Conservation (phyloP, 768 basidiomycete species). For the Auricularia auricula-judae region DNA sequence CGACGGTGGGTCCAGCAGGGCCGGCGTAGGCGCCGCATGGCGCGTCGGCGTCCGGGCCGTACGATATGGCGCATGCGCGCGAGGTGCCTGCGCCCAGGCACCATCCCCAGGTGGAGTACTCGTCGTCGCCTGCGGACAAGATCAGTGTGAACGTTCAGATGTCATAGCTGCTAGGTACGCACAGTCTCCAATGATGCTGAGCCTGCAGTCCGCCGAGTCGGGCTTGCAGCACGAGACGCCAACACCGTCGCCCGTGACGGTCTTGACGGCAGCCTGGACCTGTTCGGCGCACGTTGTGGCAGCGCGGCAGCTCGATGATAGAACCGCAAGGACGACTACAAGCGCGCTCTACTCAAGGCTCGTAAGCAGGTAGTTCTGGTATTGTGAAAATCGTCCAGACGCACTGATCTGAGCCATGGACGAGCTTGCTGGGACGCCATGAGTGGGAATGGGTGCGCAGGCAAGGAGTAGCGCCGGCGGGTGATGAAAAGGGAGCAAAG, state of each 20-base stretch:
- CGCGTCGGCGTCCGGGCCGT: not conserved
- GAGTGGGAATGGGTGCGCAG: too few relatives aligned
- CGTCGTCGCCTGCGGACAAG: not conserved
- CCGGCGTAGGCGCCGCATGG: not conserved
- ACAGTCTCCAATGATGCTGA: not conserved
- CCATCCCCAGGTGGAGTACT: not conserved
- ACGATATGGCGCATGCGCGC: not conserved
- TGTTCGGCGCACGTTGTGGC: not conserved
- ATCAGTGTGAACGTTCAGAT: not conserved
- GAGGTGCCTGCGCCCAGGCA: not conserved
- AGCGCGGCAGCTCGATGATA: not conserved
- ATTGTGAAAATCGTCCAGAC: too few relatives aligned
- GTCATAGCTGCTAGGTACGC: not conserved
- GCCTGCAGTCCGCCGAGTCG: not conserved
- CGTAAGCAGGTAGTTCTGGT: too few relatives aligned
- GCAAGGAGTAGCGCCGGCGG: too few relatives aligned
- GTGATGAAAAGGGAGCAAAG: too few relatives aligned
- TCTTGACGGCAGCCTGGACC: not conserved
- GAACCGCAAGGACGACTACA: too few relatives aligned
- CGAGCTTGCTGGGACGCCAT: too few relatives aligned
- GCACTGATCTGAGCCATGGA: too few relatives aligned
- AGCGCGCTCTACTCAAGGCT: too few relatives aligned
- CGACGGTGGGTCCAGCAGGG: not conserved
- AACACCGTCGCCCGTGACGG: not conserved
- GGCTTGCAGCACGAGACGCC: not conserved